Conservation (phyloP, 2,329 filamentous ascomycete species). For the Shiraia sp. region DNA sequence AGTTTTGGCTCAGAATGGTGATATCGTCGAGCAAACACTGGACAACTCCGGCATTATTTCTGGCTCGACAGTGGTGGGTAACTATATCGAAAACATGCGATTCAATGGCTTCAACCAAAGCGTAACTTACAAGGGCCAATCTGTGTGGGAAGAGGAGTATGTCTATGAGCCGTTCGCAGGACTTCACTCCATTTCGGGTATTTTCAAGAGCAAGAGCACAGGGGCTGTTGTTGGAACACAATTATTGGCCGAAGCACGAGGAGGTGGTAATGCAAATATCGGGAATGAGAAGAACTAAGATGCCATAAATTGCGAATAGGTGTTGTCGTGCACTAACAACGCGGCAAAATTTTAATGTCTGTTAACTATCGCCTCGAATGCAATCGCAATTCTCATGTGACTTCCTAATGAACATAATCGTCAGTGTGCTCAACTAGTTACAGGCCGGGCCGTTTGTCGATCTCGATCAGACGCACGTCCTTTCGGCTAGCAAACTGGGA, state of each 20-base stretch:
- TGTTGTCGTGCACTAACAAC: no score
- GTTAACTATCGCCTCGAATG: no score
- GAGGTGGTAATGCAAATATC: conserved; percentile 58
- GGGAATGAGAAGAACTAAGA: conserved; percentile 32
- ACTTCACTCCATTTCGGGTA: conserved; percentile 49
- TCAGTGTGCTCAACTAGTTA: no score
- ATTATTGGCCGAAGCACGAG: conserved; percentile 57
- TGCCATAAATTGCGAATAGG: no score
- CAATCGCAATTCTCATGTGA: no score
- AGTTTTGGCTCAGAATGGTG: conserved; percentile 59
- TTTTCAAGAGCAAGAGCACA: conserved; percentile 54
- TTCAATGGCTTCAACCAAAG: conserved; percentile 57
- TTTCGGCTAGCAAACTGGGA: no score
- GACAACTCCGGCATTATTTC: conserved; percentile 58
- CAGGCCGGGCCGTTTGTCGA: no score
- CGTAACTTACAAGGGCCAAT: conserved; percentile 47
- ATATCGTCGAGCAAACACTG: conserved; percentile 58
- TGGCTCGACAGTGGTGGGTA: conserved; percentile 51
- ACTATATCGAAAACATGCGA: conserved; percentile 57
- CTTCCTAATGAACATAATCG: no score
- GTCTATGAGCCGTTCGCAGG: conserved; percentile 57
- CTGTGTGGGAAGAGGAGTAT: conserved; percentile 58
- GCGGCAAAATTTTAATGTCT: no score
- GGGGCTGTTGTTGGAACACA: conserved; percentile 57
- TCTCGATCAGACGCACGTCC: no score